Evolutionary conservation across 2,329 filamentous ascomycete genomes (phyloP), one percentile per base, ranked within the genome.

Genomic region (Dryadomyces quercus-mongolicae): DNA sequence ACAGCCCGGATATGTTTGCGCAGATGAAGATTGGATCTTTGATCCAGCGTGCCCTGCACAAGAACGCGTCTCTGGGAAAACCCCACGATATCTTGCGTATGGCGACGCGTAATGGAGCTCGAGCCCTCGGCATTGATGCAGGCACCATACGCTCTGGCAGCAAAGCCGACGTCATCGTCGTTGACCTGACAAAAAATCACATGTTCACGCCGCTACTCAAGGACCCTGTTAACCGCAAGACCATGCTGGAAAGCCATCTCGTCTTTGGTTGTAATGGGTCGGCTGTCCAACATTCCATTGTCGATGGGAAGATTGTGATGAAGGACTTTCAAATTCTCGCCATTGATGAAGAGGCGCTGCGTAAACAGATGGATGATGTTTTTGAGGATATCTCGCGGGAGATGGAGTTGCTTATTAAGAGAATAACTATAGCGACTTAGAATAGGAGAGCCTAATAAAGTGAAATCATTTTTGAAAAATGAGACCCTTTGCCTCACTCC

Each of bases 241-340:
- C 46, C 15, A 54, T 54, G 52, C 46, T 54, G 2, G 52, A 54
- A 22, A 54, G 52, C 38, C 52, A 54, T 20, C 52, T 54, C 21
- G 52, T 54, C 12, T 54, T 54, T 38, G 52, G 52, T n/a, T 54
- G 52, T 40, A 54, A 54, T 38, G 52, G 52, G 12, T 54, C 52
- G 10, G 52, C 52, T 12, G 52, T 54, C 1, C 52, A 54, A 40
- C 52, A 54, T 31, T 45, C 47, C 38, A 50, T 54, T 15, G 20
- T 54, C 22, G 47, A 54, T 15, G 52, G 52, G 18, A 22, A 18
- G 12, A 3, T 54, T 15, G 52, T 54, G 13, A 12, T 54, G 22
- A 8, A n/a, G 8, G 52, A 54, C 40, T 54, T 45, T 25, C 20
- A 20, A 2, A 22, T 54, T n/a, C 5, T 54, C 10, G 47, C 38